Conservation (phyloP, 192 early-diverging fungal species). For the Diversispora eburnea region DNA sequence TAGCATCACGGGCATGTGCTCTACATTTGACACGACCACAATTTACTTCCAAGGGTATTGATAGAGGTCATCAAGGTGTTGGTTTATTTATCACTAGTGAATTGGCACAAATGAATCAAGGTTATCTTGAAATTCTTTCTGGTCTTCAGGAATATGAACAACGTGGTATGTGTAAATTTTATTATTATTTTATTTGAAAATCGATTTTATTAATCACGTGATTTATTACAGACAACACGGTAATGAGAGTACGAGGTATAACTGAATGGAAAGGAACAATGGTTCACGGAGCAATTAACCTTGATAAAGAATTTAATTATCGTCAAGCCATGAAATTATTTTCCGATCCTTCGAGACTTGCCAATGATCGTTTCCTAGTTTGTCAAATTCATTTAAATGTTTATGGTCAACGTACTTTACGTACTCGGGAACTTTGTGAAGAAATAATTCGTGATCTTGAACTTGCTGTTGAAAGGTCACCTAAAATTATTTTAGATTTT, state of each 20-base stretch:
- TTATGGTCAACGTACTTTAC: constrained; percentile 18
- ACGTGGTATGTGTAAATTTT: constrained; percentile 5
- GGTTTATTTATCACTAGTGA: constrained; percentile 29
- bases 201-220: background rate
- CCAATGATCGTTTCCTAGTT: constrained; percentile 24
- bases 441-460: constrained; percentile 29
- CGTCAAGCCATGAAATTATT: constrained; percentile 27
- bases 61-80: constrained; percentile 30
- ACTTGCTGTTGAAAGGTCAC: constrained; percentile 21
- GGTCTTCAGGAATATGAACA: constrained; percentile 27
- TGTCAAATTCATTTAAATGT: constrained; percentile 11
- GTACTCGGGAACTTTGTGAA: constrained; percentile 28
- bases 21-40: constrained; percentile 24
- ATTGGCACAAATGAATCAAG: constrained; percentile 24
- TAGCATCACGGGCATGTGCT: constrained; percentile 4
- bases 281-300: constrained; percentile 25
- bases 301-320: constrained; percentile 27
- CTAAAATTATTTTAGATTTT: constrained; percentile 27
- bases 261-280: constrained; percentile 29
- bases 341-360: constrained; percentile 9
- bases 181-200: background rate
- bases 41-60: constrained; percentile 21
- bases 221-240: constrained; percentile 17
- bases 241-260: constrained; percentile 12
- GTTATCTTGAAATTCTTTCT: constrained; percentile 27